These are phyloP conservation scores for Fonsecaea pugnacius DNA, from an alignment of 2,329 filamentous ascomycete species.

Conservation along the genomic window DNA sequence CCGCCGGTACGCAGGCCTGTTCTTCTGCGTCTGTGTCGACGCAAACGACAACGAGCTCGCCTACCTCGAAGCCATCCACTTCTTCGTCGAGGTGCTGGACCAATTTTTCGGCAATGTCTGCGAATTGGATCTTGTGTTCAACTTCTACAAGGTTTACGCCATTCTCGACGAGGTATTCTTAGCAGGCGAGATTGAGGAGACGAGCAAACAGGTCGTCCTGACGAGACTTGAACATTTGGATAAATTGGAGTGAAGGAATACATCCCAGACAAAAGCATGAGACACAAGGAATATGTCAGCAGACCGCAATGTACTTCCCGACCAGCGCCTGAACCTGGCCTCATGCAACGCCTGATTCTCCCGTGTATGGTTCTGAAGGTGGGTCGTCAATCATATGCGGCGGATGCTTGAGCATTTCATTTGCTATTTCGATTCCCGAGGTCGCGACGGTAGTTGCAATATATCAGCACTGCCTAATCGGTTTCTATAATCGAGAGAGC, in stretches of 20 bases:
- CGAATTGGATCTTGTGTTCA: slow-evolving; percentile 85
- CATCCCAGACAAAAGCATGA: neutral
- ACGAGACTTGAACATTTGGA: slow-evolving; percentile 93
- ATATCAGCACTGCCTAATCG: neutral
- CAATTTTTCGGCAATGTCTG: slow-evolving; percentile 99
- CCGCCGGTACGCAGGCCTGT: slow-evolving; percentile 93
- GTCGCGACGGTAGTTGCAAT: neutral
- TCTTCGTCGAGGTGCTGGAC: slow-evolving; percentile 98
- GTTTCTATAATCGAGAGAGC: neutral
- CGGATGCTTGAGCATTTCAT: neutral
- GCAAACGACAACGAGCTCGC: slow-evolving; percentile 98
- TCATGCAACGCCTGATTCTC: neutral
- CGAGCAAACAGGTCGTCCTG: slow-evolving; percentile 95
- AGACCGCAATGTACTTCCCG: neutral
- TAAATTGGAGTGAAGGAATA: slow-evolving; percentile 74
- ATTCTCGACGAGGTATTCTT: slow-evolving; percentile 98
- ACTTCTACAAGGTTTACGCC: slow-evolving; percentile 86
- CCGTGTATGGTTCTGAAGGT: neutral
- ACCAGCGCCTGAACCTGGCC: neutral
- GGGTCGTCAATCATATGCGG: neutral
- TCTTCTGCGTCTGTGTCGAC: slow-evolving; percentile 99
- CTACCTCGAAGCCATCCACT: slow-evolving; percentile 96
- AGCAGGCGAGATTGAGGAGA: slow-evolving; percentile 97
- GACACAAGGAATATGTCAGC: neutral
- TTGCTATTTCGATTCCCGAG: neutral